phyloP scores from a whole-genome alignment of 352 stramenopile genomes.

The Globisporangium nunn region DNA sequence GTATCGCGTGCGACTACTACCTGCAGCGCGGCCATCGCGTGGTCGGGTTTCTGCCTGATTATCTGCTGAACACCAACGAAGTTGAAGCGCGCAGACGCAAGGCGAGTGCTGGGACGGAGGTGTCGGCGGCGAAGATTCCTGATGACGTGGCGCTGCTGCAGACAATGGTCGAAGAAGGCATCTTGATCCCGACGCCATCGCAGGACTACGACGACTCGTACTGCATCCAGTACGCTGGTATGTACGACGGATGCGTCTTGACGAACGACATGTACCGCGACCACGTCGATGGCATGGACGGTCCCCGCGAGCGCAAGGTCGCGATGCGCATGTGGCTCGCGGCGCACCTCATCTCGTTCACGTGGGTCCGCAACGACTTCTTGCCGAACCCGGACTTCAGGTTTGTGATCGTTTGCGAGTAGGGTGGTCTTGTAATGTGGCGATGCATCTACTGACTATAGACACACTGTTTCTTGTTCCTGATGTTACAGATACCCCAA shows the following conservation, averaged over 20 bases:
- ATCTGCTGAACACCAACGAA: constrained; percentile 55
- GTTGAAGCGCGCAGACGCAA: constrained; percentile 28
- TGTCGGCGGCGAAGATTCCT: constrained; percentile 51
- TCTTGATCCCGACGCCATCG: constrained; percentile 71
- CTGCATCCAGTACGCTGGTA: constrained; percentile 84
- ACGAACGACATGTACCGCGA: constrained; percentile 88
- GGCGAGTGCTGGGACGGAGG: constrained; percentile 14
- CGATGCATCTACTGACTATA: background rate
- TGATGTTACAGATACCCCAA: constrained; percentile 1
- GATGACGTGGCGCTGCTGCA: constrained; percentile 70
- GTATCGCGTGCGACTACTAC: constrained; percentile 71
- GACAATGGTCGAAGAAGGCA: constrained; percentile 54
- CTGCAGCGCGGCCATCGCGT: constrained; percentile 60
- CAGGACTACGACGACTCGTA: constrained; percentile 90
- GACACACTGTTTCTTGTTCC: background rate
- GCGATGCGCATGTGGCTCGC: constrained; percentile 62
- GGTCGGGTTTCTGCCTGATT: constrained; percentile 81
- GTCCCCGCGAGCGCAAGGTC: constrained; percentile 43
- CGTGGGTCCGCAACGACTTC: constrained; percentile 84
- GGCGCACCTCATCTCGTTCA: constrained; percentile 81
- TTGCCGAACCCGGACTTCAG: constrained; percentile 83
- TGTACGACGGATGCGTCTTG: constrained; percentile 69
- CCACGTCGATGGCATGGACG: constrained; percentile 66
- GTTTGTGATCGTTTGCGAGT: constrained; percentile 11
- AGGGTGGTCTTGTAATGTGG: background rate